Evolutionary conservation across 1,139 yeast species (phyloP), one percentile per base, ranked within the genome.

Genomic region (Meyerozyma athensensis): DNA sequence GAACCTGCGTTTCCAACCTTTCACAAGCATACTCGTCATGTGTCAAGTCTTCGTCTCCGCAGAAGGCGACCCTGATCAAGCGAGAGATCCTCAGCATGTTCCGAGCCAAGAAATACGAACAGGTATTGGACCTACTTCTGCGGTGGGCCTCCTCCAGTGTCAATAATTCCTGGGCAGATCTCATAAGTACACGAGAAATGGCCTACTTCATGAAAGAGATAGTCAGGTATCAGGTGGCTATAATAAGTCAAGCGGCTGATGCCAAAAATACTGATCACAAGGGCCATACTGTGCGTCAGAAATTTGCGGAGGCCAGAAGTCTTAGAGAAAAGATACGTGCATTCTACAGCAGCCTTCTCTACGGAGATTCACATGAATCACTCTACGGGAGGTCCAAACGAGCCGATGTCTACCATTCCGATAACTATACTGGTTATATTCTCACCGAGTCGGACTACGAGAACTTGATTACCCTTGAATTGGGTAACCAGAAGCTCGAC

Each of bases 401-500:
- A 33, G 35, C 40, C 2, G 45, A 53, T 31, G 40, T 60, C 16
- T 57, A 57, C 40, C 38, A 34, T 5, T 49, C 56, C 12, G 36
- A 39, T 3, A 30, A 45, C 8, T 38, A 45, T 16, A 51, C 61
- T 1, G 63, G 60, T 1, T 52, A 53, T 39, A 40, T 43, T 33
- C 48, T 66, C 22, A 43, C 45, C 5, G 48, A 54, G 1, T 42
- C 44, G 4, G 75, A 70, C 48, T 68, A 59, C 45, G 74, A 69
- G 45, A 68, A 65, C 46, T 52, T 70, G 40, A 59, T 68, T 26
- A 26, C 36, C 32, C 49, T 69, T 35, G 76, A 70, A 44, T 49
- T 62, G 36, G 46, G 50, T 39, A 65, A 63, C 45, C 49, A 46
- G 24, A 69, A 68, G 44, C 44, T 60, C 22, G 74, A 69, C 47